These are phyloP conservation scores for Solanum tarijense DNA, from an alignment of 257 asterid species.

Conservation along the genomic window DNA sequence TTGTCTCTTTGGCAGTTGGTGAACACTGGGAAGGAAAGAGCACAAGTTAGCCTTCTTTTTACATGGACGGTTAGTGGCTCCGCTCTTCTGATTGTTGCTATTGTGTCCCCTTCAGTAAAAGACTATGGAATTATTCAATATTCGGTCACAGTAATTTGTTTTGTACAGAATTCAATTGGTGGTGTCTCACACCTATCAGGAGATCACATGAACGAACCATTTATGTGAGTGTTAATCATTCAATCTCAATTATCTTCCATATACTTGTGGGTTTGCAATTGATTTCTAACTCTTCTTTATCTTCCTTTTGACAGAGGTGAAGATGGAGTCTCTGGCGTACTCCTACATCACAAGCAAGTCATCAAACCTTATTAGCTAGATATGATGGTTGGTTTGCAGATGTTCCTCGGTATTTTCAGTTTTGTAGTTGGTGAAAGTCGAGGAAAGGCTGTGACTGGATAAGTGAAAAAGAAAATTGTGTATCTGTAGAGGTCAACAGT, in stretches of 20 bases:
- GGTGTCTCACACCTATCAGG: slow-evolving; percentile 88
- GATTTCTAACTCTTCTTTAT: slow-evolving; percentile 13
- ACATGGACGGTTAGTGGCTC: slow-evolving; percentile 88
- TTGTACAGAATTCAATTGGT: slow-evolving; percentile 85
- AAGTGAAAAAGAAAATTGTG: not conserved
- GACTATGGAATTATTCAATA: not conserved
- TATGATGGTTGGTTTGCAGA: slow-evolving; percentile 47
- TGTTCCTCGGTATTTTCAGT: slow-evolving; percentile 10
- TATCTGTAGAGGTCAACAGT: not conserved
- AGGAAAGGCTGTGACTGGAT: not conserved
- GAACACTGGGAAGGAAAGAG: slow-evolving; percentile 97
- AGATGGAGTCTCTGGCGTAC: slow-evolving; percentile 98
- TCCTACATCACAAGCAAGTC: slow-evolving; percentile 99
- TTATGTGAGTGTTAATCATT: slow-evolving; percentile 48
- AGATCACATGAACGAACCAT: slow-evolving; percentile 93
- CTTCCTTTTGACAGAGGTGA: slow-evolving; percentile 45
- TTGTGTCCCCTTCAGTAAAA: not conserved
- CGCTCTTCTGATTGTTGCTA: not conserved
- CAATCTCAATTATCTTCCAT: not conserved
- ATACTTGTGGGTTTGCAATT: not conserved
- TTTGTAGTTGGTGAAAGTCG: slow-evolving; percentile 1
- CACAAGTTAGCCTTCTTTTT: slow-evolving; percentile 92
- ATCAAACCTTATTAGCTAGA: slow-evolving; percentile 44
- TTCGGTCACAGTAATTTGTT: slow-evolving; percentile 10
- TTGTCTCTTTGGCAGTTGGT: slow-evolving; percentile 55